Percentiles rank a stretch among this genome's conserved stretches.
These are phyloP conservation scores for Boletus eberwhitei DNA, from an alignment of 768 basidiomycete genomes.

Conservation along the genomic window DNA sequence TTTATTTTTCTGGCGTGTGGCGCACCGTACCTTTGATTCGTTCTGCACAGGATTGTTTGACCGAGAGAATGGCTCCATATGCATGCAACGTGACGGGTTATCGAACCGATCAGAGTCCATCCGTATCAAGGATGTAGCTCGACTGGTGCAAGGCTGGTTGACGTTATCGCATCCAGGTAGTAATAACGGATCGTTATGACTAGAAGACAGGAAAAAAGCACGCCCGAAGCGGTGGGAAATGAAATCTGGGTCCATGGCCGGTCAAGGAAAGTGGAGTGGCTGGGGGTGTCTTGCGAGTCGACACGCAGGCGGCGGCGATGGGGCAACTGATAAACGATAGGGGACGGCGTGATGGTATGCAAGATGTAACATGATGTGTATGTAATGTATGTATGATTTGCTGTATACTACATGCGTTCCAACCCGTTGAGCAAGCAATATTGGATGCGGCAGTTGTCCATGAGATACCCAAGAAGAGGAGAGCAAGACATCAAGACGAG, in stretches of 20 bases:
- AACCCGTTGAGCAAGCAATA: slow-evolving; percentile 24
- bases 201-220: neutral
- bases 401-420: slow-evolving; percentile 35
- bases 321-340: slow-evolving; percentile 5
- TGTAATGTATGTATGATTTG: slow-evolving; percentile 27
- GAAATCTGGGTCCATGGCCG: neutral
- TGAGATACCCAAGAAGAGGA: slow-evolving; percentile 26
- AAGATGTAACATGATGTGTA: slow-evolving; percentile 21
- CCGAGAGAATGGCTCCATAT: neutral
- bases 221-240: slow-evolving; percentile 7
- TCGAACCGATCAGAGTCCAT: too few relatives aligned
- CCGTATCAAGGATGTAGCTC: neutral
- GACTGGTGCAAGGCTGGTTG: neutral
- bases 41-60: neutral
- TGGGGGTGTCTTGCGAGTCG: neutral
- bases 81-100: too few relatives aligned
- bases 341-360: slow-evolving; percentile 13
- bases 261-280: neutral
- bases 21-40: neutral
- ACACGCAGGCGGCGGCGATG: slow-evolving; percentile 1
- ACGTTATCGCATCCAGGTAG: slow-evolving; percentile 2
- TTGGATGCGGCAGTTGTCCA: slow-evolving; percentile 27
- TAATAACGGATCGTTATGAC: neutral
- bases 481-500: slow-evolving; percentile 31
- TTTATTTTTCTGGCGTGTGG: neutral